Evolutionary conservation across 495 filamentous ascomycete species (phyloP).

Genomic region (Patellaria atrata): DNA sequence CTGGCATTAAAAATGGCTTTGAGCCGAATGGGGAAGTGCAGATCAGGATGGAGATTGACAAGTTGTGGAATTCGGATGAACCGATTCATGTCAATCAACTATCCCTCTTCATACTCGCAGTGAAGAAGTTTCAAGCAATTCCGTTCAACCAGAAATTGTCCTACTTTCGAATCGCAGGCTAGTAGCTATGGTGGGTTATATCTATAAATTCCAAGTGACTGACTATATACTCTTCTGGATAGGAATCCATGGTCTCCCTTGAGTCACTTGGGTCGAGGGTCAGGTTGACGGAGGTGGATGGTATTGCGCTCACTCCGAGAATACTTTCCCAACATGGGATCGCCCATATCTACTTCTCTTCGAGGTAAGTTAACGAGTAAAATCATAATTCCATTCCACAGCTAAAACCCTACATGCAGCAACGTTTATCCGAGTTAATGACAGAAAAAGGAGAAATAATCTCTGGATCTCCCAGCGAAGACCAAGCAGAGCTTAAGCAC

Average conservation of each 20-base stretch:
- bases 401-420: not conserved
- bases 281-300: conserved; percentile 2
- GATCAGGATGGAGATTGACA: too few species aligned
- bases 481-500: conserved; percentile 5
- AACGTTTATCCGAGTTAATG: conserved; percentile 1
- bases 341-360: conserved; percentile 9
- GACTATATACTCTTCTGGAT: too few species aligned
- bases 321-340: conserved; percentile 10
- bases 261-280: conserved; percentile 5
- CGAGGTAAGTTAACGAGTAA: not conserved
- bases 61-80: too few species aligned
- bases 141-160: too few species aligned
- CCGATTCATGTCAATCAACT: too few species aligned
- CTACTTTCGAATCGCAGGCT: too few species aligned
- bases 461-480: conserved; percentile 1
- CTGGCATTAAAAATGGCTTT: too few species aligned
- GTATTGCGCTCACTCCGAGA: conserved; percentile 9
- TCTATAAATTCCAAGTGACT: too few species aligned
- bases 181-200: too few species aligned
- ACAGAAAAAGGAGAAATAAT: conserved; percentile 8
- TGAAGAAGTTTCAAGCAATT: too few species aligned
- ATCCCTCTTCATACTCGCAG: too few species aligned
- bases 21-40: too few species aligned
- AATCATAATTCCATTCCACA: not conserved
- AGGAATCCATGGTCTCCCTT: conserved; percentile 12